Evolutionary conservation across 306 rosid species (phyloP), one percentile per base, ranked within the genome.

Genomic region (Malus orientalis): DNA sequence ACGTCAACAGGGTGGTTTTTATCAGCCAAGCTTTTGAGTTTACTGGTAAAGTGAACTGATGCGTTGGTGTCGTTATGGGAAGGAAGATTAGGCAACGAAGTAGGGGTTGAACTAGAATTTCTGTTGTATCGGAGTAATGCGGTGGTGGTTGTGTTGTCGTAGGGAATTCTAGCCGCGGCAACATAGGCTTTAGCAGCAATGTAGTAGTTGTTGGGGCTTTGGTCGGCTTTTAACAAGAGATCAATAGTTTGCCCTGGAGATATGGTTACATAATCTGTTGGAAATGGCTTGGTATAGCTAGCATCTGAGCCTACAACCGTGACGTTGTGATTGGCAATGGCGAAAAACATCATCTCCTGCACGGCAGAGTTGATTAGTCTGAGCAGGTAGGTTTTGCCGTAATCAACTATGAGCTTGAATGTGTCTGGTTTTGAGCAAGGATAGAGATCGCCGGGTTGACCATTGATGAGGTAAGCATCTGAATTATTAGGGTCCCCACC

Each of bases 211-310:
- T 68, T 47, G 5, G 85, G 76, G 6, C 2, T 30, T 20, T 74
- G 63, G 63, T 79, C 47, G 15, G 86, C 75, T 1, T 40, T 75
- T 12, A 79, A 4, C 74, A 79, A 71, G 64, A 83, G 33, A 40
- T 83, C 83, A 1, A 75, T 32, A 20, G 83, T 83, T 70, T 83
- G 86, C 58, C 86, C 83, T 0, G 83, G 83, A 9, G 83, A 32
- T 18, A 83, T 70, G 4, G 75, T 10, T 40, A 83, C 27, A 12
- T 74, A 69, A 16, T 44, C 30, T 25, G 82, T 55, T 51, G 58
- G 27, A 45, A 83, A 78, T 22, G 86, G 80, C 42, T 79, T 83
- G 71, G 74, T 74, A 71, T 83, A 83, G 67, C 71, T 63, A 1
- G 73, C 86, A 71, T 79, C 83, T 6, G 80, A 22, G 18, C 83